Base-by-base conservation (phyloP, 441 rosid species). In the Kokia cookei region DNA sequence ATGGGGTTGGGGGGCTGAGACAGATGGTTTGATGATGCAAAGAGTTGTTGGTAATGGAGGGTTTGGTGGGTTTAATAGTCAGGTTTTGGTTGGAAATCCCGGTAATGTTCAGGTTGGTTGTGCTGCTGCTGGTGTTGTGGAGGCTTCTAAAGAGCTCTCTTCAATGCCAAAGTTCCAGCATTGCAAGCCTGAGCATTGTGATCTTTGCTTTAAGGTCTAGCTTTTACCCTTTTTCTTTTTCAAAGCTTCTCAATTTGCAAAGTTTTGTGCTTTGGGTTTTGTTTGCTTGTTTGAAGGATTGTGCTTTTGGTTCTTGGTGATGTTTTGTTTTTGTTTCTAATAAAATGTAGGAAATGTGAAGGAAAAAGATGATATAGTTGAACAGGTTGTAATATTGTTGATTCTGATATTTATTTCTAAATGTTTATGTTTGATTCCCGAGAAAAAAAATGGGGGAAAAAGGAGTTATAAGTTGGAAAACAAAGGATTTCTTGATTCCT, bases 81-180 rank as follows among this genome's bases (percentile, higher is more conserved):
- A 75, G 93, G 86, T 78, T 45, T 65, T 45, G 54, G 51, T 29
- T 50, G 69, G 69, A n/a, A 57, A 42, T 65, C 83, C 79, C 45
- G 80, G 75, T 32, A 75, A 70, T 8, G 75, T 54, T 50, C 78
- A 42, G 57, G 53, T 55, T 22, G 67, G 58, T 22, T n/a, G 65
- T 32, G 65, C 11, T 13, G 40, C 24, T 53, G 73, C 79, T 72
- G 74, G 74, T 79, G 78, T 65, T 57, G 78, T 69, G 77, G 93
- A 85, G 88, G 80, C 89, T 76, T 80, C 91, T 13, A 82, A 73
- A 65, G 94, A 90, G 93, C 97, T 89, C 94, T 82, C 98, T 93
- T 92, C 96, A 89, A 88, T 87, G 71, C 93, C 94, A 88, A 93
- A 88, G 75, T 26, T 29, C 54, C 78, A 62, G 80, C 88, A 78